Evolutionary conservation across 352 stramenopile species (phyloP), one percentile per base, ranked within the genome.

Genomic region (Globisporangium echinulatum): DNA sequence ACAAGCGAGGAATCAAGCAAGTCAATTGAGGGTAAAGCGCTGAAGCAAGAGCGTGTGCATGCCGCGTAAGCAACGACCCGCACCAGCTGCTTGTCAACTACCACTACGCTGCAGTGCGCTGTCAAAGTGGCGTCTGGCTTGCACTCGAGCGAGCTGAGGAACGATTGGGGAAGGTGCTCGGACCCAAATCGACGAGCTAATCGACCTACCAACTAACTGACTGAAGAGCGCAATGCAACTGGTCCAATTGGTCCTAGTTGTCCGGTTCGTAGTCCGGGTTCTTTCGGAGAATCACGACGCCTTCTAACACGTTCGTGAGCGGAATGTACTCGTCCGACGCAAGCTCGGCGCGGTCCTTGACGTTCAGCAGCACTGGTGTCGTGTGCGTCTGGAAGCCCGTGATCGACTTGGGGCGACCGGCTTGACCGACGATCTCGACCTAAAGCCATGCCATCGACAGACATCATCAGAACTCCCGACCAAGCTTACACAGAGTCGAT

Each of bases 341-440:
- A 14, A 99, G 81, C 76, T 99, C 97, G 43, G 97, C 97, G 58
- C 97, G 92, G 71, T 99, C 97, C 71, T 97, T 97, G 39, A 97
- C 85, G 61, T 96, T 97, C 44, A 99, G 82, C 66, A 99, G 79
- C 54, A 99, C 97, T 48, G 97, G 97, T 42, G 97, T 99, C 57
- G 94, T 99, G 77, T 99, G 97, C 49, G 97, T 99, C 72, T 99
- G 97, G 77, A 99, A 99, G 56, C 97, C 97, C 54, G 97, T 99
- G 63, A 99, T 99, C 52, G 96, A 98, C 82, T 99, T 99, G 13
- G 97, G 97, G 42, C 97, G 96, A 71, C 97, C 97, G 8, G 97
- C 97, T 82, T 99, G 97, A 7, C 97, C 97, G 42, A 99, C 97
- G 55, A 97, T 99, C 66, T 99, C 97, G 44, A 99, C 82, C 85